Conservation (phyloP, 441 rosid genomes). For the Adansonia gregorii region DNA sequence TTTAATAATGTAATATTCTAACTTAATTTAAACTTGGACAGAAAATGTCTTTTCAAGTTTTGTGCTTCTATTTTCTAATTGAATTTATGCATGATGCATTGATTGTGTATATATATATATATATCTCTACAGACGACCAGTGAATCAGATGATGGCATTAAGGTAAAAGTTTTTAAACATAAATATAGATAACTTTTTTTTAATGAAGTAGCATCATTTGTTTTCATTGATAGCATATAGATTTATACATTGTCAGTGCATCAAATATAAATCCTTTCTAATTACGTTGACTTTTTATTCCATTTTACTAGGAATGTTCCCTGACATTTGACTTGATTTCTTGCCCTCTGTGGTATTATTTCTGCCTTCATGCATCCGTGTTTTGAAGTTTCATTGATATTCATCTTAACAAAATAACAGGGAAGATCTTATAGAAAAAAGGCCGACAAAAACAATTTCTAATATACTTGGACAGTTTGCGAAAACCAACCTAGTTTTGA, state of each 20-base stretch:
- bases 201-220: too few species aligned
- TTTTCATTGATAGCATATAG: too few species aligned
- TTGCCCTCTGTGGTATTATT: not conserved
- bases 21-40: not conserved
- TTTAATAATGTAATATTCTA: not conserved
- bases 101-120: too few species aligned
- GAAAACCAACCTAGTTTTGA: not conserved
- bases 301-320: not conserved
- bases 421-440: not conserved
- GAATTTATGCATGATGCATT: too few species aligned
- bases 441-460: not conserved
- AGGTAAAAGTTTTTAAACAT: too few species aligned
- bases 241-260: too few species aligned
- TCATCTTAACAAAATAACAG: not conserved
- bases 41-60: not conserved
- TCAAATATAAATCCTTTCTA: too few species aligned
- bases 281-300: not conserved
- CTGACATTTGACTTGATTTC: conserved; percentile 9
- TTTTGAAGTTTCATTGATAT: not conserved
- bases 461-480: not conserved
- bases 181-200: too few species aligned
- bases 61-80: not conserved
- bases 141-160: too few species aligned
- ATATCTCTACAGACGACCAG: too few species aligned
- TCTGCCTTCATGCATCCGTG: not conserved